These are phyloP conservation scores for Silene latifolia DNA, from an alignment of 148 eudicot species.

Conservation along the genomic window DNA sequence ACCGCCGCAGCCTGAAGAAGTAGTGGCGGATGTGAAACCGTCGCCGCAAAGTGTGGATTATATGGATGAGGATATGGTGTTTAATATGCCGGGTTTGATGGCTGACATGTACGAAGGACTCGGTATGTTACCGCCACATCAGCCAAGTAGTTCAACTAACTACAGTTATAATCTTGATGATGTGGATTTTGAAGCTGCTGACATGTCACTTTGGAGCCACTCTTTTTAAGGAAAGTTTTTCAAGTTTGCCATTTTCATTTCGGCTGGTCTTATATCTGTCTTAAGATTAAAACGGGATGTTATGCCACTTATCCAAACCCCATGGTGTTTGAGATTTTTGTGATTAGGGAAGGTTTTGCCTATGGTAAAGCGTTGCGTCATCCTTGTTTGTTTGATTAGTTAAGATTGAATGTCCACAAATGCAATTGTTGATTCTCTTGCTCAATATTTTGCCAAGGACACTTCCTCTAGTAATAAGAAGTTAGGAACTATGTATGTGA, in stretches of 20 bases:
- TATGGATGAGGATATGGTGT: conserved; percentile 50
- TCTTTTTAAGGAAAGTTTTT: conserved; percentile 10
- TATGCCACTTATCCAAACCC: too few species aligned
- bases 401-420: too few species aligned
- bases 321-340: too few species aligned
- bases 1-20: not conserved
- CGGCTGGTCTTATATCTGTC: too few species aligned
- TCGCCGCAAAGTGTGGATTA: not conserved
- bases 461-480: too few species aligned
- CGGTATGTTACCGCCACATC: conserved; percentile 27
- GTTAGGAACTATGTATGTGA: too few species aligned
- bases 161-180: not conserved
- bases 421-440: too few species aligned
- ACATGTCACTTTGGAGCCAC: conserved; percentile 35
- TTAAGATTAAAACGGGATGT: too few species aligned
- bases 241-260: not conserved
- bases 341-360: too few species aligned
- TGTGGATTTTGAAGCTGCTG: conserved; percentile 4
- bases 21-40: not conserved
- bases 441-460: too few species aligned
- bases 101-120: conserved; percentile 66
- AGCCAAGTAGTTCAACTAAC: not conserved
- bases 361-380: too few species aligned
- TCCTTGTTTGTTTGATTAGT: too few species aligned
- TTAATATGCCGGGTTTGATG: conserved; percentile 48